These are phyloP conservation scores for Pyrenophora graminea DNA, from an alignment of 2,329 filamentous ascomycete genomes.

Conservation along the genomic window DNA sequence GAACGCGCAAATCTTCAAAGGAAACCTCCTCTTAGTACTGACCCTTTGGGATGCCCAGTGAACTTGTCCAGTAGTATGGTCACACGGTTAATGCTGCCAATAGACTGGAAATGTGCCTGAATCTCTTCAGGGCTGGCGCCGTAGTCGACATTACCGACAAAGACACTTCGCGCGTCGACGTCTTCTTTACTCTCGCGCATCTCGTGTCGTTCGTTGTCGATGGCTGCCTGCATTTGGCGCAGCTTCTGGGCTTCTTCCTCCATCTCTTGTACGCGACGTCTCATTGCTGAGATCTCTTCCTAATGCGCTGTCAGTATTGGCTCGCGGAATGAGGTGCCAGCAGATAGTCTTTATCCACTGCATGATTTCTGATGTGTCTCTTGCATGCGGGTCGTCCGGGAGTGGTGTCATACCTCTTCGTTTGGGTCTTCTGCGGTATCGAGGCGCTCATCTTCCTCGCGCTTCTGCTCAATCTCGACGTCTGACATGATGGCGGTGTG, in stretches of 20 bases:
- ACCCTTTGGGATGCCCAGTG: conserved; percentile 99
- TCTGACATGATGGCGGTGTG: conserved; percentile 32
- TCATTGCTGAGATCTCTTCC: conserved; percentile 56
- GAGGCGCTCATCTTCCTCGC: conserved; percentile 39
- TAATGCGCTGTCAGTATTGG: conserved; percentile 19
- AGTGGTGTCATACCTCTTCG: conserved; percentile 40
- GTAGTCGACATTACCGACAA: conserved; percentile 98
- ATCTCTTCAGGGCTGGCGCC: conserved; percentile 96
- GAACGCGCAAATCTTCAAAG: conserved; percentile 27
- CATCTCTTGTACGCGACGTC: conserved; percentile 60
- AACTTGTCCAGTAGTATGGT: conserved; percentile 98
- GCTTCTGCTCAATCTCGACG: conserved; percentile 35
- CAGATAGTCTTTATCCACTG: too few relatives aligned
- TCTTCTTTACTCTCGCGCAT: conserved; percentile 93
- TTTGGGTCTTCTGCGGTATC: conserved; percentile 42
- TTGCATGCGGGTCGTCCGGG: too few relatives aligned
- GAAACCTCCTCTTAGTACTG: conserved; percentile 55
- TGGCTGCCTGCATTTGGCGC: conserved; percentile 59
- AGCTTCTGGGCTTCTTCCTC: conserved; percentile 63
- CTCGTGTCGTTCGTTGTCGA: conserved; percentile 83
- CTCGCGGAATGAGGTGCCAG: too few relatives aligned
- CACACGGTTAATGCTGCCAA: conserved; percentile 95
- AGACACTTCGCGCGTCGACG: conserved; percentile 92
- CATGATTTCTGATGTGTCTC: too few relatives aligned
- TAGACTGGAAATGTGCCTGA: conserved; percentile 96